Conservation (phyloP, 2,329 filamentous ascomycete genomes). For the Claviceps lovelessii region DNA sequence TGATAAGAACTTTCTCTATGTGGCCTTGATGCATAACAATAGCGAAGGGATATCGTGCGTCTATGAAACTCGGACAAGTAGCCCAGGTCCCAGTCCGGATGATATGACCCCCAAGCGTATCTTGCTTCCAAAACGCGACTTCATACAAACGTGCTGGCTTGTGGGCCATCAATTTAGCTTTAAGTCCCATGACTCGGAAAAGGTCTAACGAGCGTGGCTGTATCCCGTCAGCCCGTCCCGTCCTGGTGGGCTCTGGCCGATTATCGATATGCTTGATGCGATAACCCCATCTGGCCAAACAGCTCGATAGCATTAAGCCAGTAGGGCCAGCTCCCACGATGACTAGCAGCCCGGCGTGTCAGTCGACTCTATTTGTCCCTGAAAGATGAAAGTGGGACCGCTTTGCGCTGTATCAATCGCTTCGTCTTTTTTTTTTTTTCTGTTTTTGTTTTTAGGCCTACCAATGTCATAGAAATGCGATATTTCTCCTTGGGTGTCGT, state of each 20-base stretch:
- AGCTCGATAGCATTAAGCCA: constrained; percentile 75
- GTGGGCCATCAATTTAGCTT: constrained; percentile 74
- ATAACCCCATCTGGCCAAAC: constrained; percentile 84
- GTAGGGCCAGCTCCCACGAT: constrained; percentile 84
- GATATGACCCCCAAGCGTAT: constrained; percentile 40
- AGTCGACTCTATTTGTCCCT: background rate
- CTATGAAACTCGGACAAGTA: constrained; percentile 73
- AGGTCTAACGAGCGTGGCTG: constrained; percentile 81
- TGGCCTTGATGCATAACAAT: constrained; percentile 57
- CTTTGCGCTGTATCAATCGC: background rate
- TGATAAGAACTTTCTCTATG: constrained; percentile 57
- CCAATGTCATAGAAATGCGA: constrained; percentile 29
- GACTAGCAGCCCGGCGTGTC: constrained; percentile 34
- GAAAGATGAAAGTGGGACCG: background rate
- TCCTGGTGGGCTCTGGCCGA: constrained; percentile 66
- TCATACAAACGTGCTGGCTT: constrained; percentile 77
- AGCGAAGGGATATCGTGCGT: constrained; percentile 56
- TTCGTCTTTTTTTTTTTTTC: background rate
- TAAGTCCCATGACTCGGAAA: constrained; percentile 77
- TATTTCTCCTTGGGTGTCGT: background rate
- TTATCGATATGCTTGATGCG: constrained; percentile 93
- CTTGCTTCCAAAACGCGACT: constrained; percentile 59
- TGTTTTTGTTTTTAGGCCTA: constrained; percentile 11
- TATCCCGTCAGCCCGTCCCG: constrained; percentile 80
- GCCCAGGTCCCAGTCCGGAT: constrained; percentile 62